Percentiles rank a stretch among this genome's conserved stretches.
Conservation (phyloP, 768 basidiomycete genomes). For the Guyanaporus albipodus region DNA sequence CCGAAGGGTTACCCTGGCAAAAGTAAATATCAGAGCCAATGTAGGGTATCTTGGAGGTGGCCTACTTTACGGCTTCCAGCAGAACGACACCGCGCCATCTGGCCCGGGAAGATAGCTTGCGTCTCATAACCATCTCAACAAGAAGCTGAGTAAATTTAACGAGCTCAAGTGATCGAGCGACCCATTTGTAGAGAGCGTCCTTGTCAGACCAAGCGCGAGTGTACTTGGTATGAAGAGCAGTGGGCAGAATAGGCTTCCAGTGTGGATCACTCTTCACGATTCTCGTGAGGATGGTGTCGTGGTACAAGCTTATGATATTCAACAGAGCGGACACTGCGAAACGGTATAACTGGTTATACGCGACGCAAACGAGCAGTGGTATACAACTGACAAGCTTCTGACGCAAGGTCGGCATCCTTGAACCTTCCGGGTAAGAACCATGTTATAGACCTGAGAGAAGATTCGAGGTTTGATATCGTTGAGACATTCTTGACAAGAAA, state of each 20-base stretch:
- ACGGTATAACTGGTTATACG: slow-evolving; percentile 12
- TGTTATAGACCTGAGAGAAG: slow-evolving; percentile 80
- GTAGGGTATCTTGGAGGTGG: background rate
- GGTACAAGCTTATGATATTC: slow-evolving; percentile 88
- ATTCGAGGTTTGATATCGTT: slow-evolving; percentile 85
- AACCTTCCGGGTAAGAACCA: slow-evolving; percentile 97
- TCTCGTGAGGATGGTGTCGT: slow-evolving; percentile 83
- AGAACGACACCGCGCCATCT: slow-evolving; percentile 76
- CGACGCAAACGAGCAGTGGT: slow-evolving; percentile 8
- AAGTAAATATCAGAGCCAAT: slow-evolving; percentile 7
- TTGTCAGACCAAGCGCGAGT: slow-evolving; percentile 83
- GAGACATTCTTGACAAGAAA: slow-evolving; percentile 84
- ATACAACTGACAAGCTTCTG: slow-evolving; percentile 79
- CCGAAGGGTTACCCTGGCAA: slow-evolving; percentile 66
- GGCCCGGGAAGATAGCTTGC: slow-evolving; percentile 59
- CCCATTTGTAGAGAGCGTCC: slow-evolving; percentile 70
- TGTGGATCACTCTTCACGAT: slow-evolving; percentile 61
- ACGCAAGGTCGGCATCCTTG: slow-evolving; percentile 94
- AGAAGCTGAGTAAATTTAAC: slow-evolving; percentile 80
- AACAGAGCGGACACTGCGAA: slow-evolving; percentile 77
- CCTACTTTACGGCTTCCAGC: slow-evolving; percentile 84
- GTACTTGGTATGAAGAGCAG: slow-evolving; percentile 80
- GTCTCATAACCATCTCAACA: slow-evolving; percentile 81
- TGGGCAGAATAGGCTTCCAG: slow-evolving; percentile 71
- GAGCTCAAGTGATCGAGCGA: slow-evolving; percentile 68